Evolutionary conservation across 805 yeast species (phyloP).

Genomic region (Pichia scutulata): DNA sequence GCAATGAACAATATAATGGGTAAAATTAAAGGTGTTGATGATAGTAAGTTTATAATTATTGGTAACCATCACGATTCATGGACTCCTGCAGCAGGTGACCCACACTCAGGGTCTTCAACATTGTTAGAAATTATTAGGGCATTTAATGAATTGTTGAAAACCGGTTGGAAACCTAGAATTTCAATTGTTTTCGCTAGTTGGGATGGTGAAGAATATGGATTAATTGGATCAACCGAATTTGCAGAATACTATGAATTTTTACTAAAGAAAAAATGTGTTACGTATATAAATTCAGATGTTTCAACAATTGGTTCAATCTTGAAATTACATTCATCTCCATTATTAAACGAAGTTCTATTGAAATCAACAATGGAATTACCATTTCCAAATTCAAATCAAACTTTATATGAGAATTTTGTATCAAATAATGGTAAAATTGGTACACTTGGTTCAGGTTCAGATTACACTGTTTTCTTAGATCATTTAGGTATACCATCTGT

Average conservation of each 20-base stretch:
- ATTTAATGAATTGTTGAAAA: constrained; percentile 39
- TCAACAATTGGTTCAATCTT: constrained; percentile 52
- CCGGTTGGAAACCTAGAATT: constrained; percentile 68
- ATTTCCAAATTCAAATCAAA: constrained; percentile 34
- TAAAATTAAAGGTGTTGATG: constrained; percentile 45
- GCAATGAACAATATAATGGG: constrained; percentile 62
- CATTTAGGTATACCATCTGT: constrained; percentile 53
- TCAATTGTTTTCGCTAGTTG: constrained; percentile 66
- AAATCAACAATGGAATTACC: constrained; percentile 36
- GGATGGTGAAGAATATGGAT: constrained; percentile 76
- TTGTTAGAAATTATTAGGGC: constrained; percentile 58
- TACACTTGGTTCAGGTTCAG: constrained; percentile 64
- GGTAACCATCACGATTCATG: constrained; percentile 82
- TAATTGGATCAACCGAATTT: constrained; percentile 72
- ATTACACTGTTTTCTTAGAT: constrained; percentile 54
- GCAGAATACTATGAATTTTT: constrained; percentile 50
- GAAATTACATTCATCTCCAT: constrained; percentile 49
- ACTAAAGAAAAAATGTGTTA: constrained; percentile 46
- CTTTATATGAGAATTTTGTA: constrained; percentile 32
- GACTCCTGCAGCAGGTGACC: constrained; percentile 75
- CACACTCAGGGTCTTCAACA: constrained; percentile 66
- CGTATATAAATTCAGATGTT: constrained; percentile 64
- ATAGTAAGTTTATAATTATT: constrained; percentile 46
- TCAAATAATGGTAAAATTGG: constrained; percentile 29
- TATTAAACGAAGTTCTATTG: constrained; percentile 40